These are phyloP conservation scores for Leccinellum luteum DNA, from an alignment of 768 basidiomycete species.

Conservation along the genomic window DNA sequence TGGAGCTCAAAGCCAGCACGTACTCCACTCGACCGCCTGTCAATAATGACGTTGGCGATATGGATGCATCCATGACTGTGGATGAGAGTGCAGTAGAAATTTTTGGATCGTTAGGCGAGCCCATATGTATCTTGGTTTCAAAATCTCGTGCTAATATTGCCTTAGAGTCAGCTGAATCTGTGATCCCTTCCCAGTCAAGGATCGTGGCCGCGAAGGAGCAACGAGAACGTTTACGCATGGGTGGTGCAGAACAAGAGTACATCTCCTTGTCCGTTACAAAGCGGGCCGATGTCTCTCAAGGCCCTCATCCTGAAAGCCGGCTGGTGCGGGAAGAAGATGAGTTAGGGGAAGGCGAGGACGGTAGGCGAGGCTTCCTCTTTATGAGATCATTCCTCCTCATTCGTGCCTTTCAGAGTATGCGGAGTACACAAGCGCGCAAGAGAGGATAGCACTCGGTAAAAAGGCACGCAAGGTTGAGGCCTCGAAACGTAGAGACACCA, in stretches of 20 bases:
- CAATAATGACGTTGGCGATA: slow-evolving; percentile 43
- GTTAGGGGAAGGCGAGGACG: slow-evolving; percentile 84
- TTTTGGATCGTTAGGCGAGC: slow-evolving; percentile 33
- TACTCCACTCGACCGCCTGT: slow-evolving; percentile 49
- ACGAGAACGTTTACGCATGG: slow-evolving; percentile 62
- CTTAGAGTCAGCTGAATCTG: slow-evolving; percentile 38
- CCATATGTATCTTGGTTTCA: neutral
- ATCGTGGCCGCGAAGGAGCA: slow-evolving; percentile 74
- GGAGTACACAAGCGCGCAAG: slow-evolving; percentile 85
- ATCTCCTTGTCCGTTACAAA: slow-evolving; percentile 74
- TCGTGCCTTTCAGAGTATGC: slow-evolving; percentile 59
- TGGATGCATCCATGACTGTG: slow-evolving; percentile 45
- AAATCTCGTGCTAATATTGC: slow-evolving; percentile 2
- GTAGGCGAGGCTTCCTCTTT: slow-evolving; percentile 39
- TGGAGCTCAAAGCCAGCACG: slow-evolving; percentile 77
- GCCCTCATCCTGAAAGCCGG: slow-evolving; percentile 84
- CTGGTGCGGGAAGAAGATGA: slow-evolving; percentile 86
- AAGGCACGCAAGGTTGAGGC: slow-evolving; percentile 75
- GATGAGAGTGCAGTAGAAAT: slow-evolving; percentile 39
- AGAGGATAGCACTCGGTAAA: slow-evolving; percentile 82
- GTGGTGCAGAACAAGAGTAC: slow-evolving; percentile 59
- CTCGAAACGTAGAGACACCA: slow-evolving; percentile 59
- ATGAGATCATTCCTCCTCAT: slow-evolving; percentile 6
- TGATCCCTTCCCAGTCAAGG: slow-evolving; percentile 69
- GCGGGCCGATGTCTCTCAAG: slow-evolving; percentile 50